Base-by-base conservation (phyloP, 306 rosid species). In the Biancaea sappan region DNA sequence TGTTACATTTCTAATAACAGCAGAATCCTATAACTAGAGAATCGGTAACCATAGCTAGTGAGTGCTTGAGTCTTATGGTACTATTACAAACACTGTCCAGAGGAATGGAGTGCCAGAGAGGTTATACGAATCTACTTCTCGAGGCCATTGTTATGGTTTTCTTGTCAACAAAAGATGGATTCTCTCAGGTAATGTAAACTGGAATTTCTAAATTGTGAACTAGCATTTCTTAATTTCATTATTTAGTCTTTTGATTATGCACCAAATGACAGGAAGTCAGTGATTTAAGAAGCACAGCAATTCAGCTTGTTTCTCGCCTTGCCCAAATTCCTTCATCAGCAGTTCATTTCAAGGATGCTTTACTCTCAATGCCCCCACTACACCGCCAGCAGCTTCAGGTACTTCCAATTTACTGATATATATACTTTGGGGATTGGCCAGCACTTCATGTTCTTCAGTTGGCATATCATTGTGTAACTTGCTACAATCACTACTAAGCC, bases 311-410 rank as follows among this genome's bases (percentile, higher is more conserved):
- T 75, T 91, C 98, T 79, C 96, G 85, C 78, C 88, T 91, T 80
- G 97, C 97, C 59, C 98, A 90, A 88, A 75, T 94, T 77, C 97
- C 95, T 84, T 84, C 96, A 26, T 90, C 95, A 2, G 96, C 98
- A 28, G 76, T 83, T 69, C 84, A 82, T 86, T 94, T 94, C 89
- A 94, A 83, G 90, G 93, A 94, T 66, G 90, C 82, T 68, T 75
- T 94, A 65, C 82, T 90, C 81, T 91, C 98, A 75, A 91, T 94
- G 95, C 93, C 97, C 78, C 85, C 88, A 54, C 66, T 82, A 69
- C 98, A 90, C 71, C 88, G 96, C 64, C 95, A 94, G 73, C 92
- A 92, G 79, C 92, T 94, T 43, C 98, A 94, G 97, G 98, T 91
- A 58, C 58, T 72, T 63, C 68, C 19, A 35, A 53, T 31, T 28